A percentile compares a stretch with the other conserved stretches of the same genome.
Conservation (phyloP, 78 protist genomes). For the Chrysochromulina tobinii region DNA sequence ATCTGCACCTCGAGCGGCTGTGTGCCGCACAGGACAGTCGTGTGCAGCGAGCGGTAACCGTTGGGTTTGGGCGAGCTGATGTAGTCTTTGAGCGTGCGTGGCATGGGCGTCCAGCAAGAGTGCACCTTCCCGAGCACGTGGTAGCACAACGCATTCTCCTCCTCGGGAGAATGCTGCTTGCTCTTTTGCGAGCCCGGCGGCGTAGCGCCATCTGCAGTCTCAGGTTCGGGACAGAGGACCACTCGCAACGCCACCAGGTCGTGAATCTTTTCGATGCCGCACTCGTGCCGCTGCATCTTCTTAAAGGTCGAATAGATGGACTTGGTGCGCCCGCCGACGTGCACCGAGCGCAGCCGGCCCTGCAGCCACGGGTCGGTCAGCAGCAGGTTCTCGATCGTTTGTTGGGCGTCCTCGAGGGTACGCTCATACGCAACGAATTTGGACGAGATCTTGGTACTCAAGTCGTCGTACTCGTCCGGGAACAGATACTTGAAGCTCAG, state of each 20-base stretch:
- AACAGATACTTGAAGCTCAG: neutral
- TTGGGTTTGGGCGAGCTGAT: neutral
- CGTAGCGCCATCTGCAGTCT: neutral
- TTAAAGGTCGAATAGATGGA: neutral
- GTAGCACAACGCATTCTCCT: neutral
- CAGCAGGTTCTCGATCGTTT: neutral
- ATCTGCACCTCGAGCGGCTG: slow-evolving; percentile 16
- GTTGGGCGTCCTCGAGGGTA: neutral
- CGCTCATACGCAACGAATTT: neutral
- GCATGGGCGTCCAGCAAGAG: neutral
- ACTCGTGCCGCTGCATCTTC: slow-evolving; percentile 21
- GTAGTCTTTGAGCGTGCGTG: slow-evolving; percentile 15
- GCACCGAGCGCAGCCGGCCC: neutral
- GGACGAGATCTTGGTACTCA: neutral
- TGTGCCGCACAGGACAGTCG: neutral
- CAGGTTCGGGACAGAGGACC: neutral
- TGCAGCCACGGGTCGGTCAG: neutral
- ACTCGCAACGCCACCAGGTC: slow-evolving; percentile 28
- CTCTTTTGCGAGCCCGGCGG: neutral
- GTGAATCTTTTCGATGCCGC: neutral
- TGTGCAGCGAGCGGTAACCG: slow-evolving; percentile 7
- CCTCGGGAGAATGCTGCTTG: no score
- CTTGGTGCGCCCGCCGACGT: slow-evolving; percentile 8
- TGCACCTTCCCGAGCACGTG: slow-evolving; percentile 20
- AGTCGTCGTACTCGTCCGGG: neutral